Percentiles rank a stretch among this genome's conserved stretches.
Conservation (phyloP, 305 asterid species). For the Fraxinus ornus region DNA sequence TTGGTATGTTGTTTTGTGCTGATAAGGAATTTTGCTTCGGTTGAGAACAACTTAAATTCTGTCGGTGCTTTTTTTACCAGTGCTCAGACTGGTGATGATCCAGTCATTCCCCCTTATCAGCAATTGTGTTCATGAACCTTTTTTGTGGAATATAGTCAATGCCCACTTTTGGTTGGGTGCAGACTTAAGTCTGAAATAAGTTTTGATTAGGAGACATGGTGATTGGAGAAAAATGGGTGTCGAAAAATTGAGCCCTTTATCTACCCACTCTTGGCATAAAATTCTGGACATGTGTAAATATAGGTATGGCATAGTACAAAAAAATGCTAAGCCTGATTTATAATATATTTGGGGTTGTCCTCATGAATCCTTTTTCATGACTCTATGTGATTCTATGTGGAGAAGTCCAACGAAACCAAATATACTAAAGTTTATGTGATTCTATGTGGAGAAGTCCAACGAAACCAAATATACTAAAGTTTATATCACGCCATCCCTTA, state of each 20-base stretch:
- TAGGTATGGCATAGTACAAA: background rate
- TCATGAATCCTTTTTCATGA: background rate
- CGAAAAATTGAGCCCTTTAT: background rate
- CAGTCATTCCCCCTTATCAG: slow-evolving; percentile 13
- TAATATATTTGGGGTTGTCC: background rate
- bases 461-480: background rate
- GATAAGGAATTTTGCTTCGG: slow-evolving; percentile 21
- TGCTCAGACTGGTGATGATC: slow-evolving; percentile 3
- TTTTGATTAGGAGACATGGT: background rate
- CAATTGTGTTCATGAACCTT: slow-evolving; percentile 1
- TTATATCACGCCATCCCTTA: background rate
- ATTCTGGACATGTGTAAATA: background rate
- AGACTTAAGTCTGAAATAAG: background rate
- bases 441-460: background rate
- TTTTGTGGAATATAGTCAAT: slow-evolving; percentile 1
- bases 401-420: background rate
- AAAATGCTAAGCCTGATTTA: background rate
- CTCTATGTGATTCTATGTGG: background rate
- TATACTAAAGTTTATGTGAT: background rate
- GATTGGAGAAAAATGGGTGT: background rate
- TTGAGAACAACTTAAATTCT: slow-evolving; percentile 16
- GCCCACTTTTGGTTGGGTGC: background rate
- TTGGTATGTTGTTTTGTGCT: slow-evolving; percentile 54
- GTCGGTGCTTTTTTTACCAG: background rate
- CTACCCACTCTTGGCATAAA: background rate